Percentiles rank a stretch among this genome's conserved stretches.
Conservation (phyloP, 2,329 filamentous ascomycete genomes). For the Scytalidium sp. region DNA sequence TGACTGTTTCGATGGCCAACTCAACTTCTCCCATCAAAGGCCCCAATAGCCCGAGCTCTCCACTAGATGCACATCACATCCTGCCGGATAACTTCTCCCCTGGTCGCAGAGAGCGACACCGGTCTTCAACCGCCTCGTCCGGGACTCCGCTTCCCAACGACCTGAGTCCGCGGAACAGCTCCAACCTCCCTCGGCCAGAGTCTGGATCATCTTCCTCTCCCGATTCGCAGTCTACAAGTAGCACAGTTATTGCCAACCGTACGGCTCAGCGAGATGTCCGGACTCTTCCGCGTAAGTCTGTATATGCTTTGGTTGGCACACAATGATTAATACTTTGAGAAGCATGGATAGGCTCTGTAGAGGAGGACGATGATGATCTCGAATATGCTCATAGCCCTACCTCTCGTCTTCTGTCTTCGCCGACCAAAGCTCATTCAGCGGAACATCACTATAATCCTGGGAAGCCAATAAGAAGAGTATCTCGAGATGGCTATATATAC, state of each 20-base stretch:
- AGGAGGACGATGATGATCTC: conserved; percentile 20
- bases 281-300: conserved; percentile 25
- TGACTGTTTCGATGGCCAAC: conserved; percentile 8
- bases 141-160: conserved; percentile 17
- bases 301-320: not conserved
- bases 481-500: conserved; percentile 29
- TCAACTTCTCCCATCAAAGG: conserved; percentile 12
- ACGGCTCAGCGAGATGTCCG: conserved; percentile 21
- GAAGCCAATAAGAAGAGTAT: conserved; percentile 18
- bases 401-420: conserved; percentile 18
- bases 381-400: conserved; percentile 11
- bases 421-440: conserved; percentile 21
- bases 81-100: conserved; percentile 15
- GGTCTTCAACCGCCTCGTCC: conserved; percentile 20
- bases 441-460: conserved; percentile 23
- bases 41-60: conserved; percentile 10
- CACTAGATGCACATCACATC: conserved; percentile 19
- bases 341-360: conserved; percentile 31
- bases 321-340: conserved; percentile 10
- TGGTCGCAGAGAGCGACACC: conserved; percentile 12
- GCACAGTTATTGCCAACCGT: conserved; percentile 19
- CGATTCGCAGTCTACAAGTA: conserved; percentile 19
- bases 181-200: conserved; percentile 13
- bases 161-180: conserved; percentile 10
- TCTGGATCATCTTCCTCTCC: conserved; percentile 22